Base-by-base conservation (phyloP, 2,329 filamentous ascomycete genomes). In the Fusarium clavum region DNA sequence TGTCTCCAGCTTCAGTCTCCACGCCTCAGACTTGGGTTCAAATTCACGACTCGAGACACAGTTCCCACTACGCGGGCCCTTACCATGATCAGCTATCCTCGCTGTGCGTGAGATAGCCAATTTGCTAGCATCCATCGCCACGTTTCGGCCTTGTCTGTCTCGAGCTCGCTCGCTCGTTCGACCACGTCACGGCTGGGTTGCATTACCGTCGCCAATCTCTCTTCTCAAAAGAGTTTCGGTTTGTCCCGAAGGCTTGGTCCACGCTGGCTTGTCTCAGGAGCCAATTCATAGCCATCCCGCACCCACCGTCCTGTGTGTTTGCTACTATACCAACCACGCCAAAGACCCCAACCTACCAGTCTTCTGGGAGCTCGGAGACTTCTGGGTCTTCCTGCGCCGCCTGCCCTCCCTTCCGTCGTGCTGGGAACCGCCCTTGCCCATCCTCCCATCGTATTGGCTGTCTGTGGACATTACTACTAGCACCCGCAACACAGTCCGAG, bases 141-240 rank as follows among this genome's bases (percentile, higher is more conserved):
- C 9, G n/a, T 30, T 44, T 32, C 48, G 32, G 30, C 18, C 43
- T 61, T 61, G 40, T 53, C 61, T 66, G n/a, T 18, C 48, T 34
- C 20, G 22, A 49, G 44, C 22, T 38, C 30, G 29, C 30, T 14
- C 41, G 38, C 29, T 60, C 41, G 38, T 24, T 60, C n/a, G 73
- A 73, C 70, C 73, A 75, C 73, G 66, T 75, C 73, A 75, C 71
- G 51, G 54, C 55, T 64, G 48, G 61, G 72, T 64, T 66, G 64
- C 72, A 74, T 64, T 40, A 60, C 47, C 59, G 69, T 53, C 58
- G 67, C 67, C 45, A 69, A 72, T 69, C 63, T 53, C 48, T 44
- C 70, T 62, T 47, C 56, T 70, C 57, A 48, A 69, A 44, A 68
- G 60, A 61, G 57, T 71, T 66, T 68, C 63, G 60, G 57, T 38